Conservation (phyloP, 805 yeast genomes). For the Yamadazyma akitaensis region DNA sequence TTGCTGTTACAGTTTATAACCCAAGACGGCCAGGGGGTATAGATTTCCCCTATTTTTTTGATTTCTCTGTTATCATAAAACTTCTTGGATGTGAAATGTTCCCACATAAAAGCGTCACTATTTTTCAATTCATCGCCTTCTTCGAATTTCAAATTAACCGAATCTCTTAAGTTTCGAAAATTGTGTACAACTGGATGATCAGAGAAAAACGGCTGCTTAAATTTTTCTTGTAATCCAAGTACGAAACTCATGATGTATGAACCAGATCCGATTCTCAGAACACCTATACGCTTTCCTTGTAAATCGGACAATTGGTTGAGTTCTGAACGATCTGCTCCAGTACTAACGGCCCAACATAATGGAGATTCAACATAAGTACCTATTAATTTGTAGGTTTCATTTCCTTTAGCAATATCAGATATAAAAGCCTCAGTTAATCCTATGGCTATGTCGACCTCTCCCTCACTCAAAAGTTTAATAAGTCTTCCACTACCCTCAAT, state of each 20-base stretch:
- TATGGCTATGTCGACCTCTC: slow-evolving; percentile 72
- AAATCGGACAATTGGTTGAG: slow-evolving; percentile 51
- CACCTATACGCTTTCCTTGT: slow-evolving; percentile 65
- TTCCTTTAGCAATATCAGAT: slow-evolving; percentile 74
- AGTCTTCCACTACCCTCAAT: slow-evolving; percentile 89
- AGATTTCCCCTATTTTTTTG: slow-evolving; percentile 79
- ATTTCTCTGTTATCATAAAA: slow-evolving; percentile 80
- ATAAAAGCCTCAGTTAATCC: slow-evolving; percentile 92
- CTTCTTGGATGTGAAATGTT: slow-evolving; percentile 81
- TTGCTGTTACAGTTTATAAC: slow-evolving; percentile 56
- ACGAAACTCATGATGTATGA: slow-evolving; percentile 90
- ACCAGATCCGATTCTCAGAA: slow-evolving; percentile 86
- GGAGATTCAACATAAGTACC: slow-evolving; percentile 88
- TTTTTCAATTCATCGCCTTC: slow-evolving; percentile 35
- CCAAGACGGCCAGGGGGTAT: slow-evolving; percentile 98
- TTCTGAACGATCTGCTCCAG: slow-evolving; percentile 63
- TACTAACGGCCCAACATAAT: slow-evolving; percentile 84
- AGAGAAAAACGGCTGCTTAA: slow-evolving; percentile 48
- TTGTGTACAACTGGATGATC: slow-evolving; percentile 59
- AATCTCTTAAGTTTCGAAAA: slow-evolving; percentile 73
- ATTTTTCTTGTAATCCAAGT: slow-evolving; percentile 59
- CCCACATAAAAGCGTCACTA: slow-evolving; percentile 95
- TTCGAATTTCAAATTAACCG: slow-evolving; percentile 55
- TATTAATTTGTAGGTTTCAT: slow-evolving; percentile 57
- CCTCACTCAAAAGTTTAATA: slow-evolving; percentile 63